Conservation (phyloP, 192 early-diverging fungal species). For the Entomortierella lignicola region DNA sequence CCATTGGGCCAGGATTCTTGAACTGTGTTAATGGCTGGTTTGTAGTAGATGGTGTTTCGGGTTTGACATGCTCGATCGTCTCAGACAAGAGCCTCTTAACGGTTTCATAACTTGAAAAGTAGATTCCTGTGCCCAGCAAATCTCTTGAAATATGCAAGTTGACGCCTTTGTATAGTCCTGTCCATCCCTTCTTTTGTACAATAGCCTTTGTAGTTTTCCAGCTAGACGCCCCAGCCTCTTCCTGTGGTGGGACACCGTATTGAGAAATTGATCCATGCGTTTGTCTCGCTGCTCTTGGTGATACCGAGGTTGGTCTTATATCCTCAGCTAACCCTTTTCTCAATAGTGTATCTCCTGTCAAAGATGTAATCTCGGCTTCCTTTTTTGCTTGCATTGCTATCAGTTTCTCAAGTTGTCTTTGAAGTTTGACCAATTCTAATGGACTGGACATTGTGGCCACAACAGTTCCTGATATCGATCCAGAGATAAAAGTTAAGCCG, state of each 20-base stretch:
- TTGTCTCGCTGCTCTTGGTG: slow-evolving; percentile 12
- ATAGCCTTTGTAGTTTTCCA: slow-evolving; percentile 66
- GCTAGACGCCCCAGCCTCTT: slow-evolving; percentile 55
- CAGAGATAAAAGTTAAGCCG: slow-evolving; percentile 62
- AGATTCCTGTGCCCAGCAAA: slow-evolving; percentile 75
- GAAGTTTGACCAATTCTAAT: slow-evolving; percentile 82
- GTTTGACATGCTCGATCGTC: slow-evolving; percentile 52
- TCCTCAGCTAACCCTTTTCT: slow-evolving; percentile 33
- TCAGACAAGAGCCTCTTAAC: slow-evolving; percentile 60
- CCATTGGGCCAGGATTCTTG: slow-evolving; percentile 68
- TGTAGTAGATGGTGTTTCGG: background rate
- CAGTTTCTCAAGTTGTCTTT: slow-evolving; percentile 75
- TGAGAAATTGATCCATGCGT: slow-evolving; percentile 36
- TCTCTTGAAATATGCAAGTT: slow-evolving; percentile 65
- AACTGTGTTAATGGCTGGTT: slow-evolving; percentile 2
- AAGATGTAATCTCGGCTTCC: slow-evolving; percentile 55
- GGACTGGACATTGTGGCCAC: slow-evolving; percentile 80
- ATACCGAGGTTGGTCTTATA: slow-evolving; percentile 12
- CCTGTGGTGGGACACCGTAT: slow-evolving; percentile 18
- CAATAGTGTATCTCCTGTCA: slow-evolving; percentile 44
- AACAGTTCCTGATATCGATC: slow-evolving; percentile 70
- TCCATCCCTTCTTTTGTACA: slow-evolving; percentile 57
- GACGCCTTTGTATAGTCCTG: slow-evolving; percentile 61
- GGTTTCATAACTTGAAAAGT: slow-evolving; percentile 79
- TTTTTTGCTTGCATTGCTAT: slow-evolving; percentile 62